Evolutionary conservation across 495 filamentous ascomycete genomes (phyloP).

Genomic region (Aspergillus cavernicola): DNA sequence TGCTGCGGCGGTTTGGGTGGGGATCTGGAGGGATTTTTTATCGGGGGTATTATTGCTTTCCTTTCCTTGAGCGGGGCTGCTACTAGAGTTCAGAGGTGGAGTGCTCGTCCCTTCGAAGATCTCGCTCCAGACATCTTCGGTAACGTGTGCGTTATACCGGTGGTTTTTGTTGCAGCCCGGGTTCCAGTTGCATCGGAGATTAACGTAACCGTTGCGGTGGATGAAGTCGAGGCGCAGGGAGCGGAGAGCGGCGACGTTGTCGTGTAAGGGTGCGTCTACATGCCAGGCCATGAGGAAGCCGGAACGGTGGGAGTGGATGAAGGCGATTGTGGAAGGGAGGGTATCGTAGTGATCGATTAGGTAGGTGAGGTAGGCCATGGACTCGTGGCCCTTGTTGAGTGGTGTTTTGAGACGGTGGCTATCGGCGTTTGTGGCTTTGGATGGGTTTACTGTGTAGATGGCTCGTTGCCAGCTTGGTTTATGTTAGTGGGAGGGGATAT

Average conservation of each 20-base stretch:
- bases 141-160: constrained; percentile 55
- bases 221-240: constrained; percentile 48
- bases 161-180: constrained; percentile 54
- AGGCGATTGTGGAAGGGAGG: constrained; percentile 63
- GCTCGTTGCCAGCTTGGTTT: constrained; percentile 49
- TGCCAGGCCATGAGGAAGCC: constrained; percentile 57
- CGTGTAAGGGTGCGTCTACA: constrained; percentile 51
- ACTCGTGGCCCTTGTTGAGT: constrained; percentile 72
- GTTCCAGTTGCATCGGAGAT: constrained; percentile 62
- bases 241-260: constrained; percentile 52
- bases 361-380: constrained; percentile 70
- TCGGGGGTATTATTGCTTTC: neutral
- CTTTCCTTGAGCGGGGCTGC: no score
- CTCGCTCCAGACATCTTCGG: constrained; percentile 49
- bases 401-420: constrained; percentile 30
- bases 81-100: constrained; percentile 38
- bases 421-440: constrained; percentile 45
- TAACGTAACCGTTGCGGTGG: constrained; percentile 58
- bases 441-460: constrained; percentile 63
- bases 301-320: constrained; percentile 62
- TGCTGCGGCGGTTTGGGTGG: constrained; percentile 36
- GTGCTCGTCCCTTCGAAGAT: constrained; percentile 52
- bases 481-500: neutral
- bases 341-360: constrained; percentile 67
- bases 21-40: constrained; percentile 26